phyloP scores from a whole-genome alignment of 805 yeast genomes.

The Tetrapisispora pingtungensis region DNA sequence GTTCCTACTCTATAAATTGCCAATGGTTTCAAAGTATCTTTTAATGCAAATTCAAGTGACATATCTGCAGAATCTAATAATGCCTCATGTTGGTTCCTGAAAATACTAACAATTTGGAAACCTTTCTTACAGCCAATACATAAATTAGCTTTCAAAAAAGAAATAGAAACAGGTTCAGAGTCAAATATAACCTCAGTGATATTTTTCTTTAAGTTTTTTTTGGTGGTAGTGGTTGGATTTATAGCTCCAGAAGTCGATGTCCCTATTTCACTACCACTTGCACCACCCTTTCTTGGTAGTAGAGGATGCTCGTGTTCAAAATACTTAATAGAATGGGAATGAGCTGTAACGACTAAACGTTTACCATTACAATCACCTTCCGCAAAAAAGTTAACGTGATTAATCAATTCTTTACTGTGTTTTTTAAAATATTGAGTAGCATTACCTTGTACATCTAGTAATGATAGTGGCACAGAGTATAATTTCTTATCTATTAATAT shows the following conservation, averaged over 20 bases:
- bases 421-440: slow-evolving; percentile 39
- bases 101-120: slow-evolving; percentile 84
- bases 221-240: slow-evolving; percentile 35
- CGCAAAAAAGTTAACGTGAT: slow-evolving; percentile 84
- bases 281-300: slow-evolving; percentile 20
- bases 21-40: slow-evolving; percentile 72
- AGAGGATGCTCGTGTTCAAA: slow-evolving; percentile 70
- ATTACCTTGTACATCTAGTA: slow-evolving; percentile 33
- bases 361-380: slow-evolving; percentile 89
- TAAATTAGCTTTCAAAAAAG: slow-evolving; percentile 76
- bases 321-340: slow-evolving; percentile 69
- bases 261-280: neutral
- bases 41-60: slow-evolving; percentile 76
- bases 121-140: slow-evolving; percentile 97
- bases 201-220: slow-evolving; percentile 60
- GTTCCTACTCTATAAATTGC: slow-evolving; percentile 84
- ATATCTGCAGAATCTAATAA: slow-evolving; percentile 97
- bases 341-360: slow-evolving; percentile 80
- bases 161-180: slow-evolving; percentile 85
- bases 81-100: slow-evolving; percentile 76
- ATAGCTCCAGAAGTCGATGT: neutral
- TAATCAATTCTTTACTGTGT: slow-evolving; percentile 66
- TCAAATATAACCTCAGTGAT: slow-evolving; percentile 68
- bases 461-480: slow-evolving; percentile 68
- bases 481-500: slow-evolving; percentile 75